Conservation (phyloP, 805 yeast genomes). For the Kodamaea jinghongensis region DNA sequence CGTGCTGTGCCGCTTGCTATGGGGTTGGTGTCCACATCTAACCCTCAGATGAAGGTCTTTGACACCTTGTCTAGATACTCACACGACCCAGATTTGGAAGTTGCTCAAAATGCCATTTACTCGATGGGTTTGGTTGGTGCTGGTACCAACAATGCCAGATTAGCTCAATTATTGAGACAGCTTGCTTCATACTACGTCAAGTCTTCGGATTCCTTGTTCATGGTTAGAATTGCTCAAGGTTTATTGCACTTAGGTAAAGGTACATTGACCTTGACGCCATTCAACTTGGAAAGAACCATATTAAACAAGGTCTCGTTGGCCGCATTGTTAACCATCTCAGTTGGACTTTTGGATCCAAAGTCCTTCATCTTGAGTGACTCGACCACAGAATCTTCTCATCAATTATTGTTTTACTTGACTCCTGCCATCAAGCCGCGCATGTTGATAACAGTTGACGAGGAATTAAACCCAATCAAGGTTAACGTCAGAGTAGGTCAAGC, state of each 20-base stretch:
- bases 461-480: conserved; percentile 86
- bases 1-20: conserved; percentile 97
- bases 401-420: conserved; percentile 77
- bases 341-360: conserved; percentile 82
- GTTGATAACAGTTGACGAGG: conserved; percentile 89
- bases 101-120: conserved; percentile 90
- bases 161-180: conserved; percentile 93
- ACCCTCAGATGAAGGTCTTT: conserved; percentile 95
- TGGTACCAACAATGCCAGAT: conserved; percentile 97
- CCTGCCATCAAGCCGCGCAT: conserved; percentile 91
- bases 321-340: conserved; percentile 77
- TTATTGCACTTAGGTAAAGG: conserved; percentile 95
- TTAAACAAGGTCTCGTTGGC: conserved; percentile 88
- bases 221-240: conserved; percentile 95
- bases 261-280: conserved; percentile 83
- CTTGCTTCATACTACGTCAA: conserved; percentile 89
- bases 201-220: conserved; percentile 85
- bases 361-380: conserved; percentile 72
- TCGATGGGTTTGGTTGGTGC: conserved; percentile 98
- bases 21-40: conserved; percentile 90
- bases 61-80: conserved; percentile 95
- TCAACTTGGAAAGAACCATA: conserved; percentile 82
- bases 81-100: conserved; percentile 92
- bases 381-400: conserved; percentile 53
- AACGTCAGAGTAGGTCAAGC: conserved; percentile 99